Percentiles rank a stretch among this genome's conserved stretches.
Conservation (phyloP, 1,284 basidiomycete species). For the Irpex sp. region DNA sequence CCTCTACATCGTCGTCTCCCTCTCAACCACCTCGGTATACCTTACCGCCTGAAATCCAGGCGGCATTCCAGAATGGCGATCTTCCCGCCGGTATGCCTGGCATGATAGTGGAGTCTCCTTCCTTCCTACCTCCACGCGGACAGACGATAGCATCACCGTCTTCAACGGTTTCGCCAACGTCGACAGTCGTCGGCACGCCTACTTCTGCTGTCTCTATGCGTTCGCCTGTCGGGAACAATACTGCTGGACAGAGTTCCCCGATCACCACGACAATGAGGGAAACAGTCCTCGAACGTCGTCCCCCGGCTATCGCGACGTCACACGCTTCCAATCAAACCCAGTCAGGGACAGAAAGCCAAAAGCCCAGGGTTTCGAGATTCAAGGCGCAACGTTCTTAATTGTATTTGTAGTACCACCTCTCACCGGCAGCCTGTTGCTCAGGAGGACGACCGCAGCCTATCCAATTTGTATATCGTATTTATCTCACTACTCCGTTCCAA, state of each 20-base stretch:
- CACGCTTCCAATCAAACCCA: background rate
- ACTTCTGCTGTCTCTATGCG: slow-evolving; percentile 23
- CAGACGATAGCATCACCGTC: slow-evolving; percentile 2
- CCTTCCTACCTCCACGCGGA: slow-evolving; percentile 14
- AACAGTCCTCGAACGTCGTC: background rate
- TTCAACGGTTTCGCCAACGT: slow-evolving; percentile 16
- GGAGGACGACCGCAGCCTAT: too few relatives aligned
- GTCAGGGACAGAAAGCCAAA: background rate
- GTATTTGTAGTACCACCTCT: background rate
- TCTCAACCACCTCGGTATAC: background rate
- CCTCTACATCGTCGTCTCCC: slow-evolving; percentile 12
- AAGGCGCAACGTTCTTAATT: slow-evolving; percentile 9
- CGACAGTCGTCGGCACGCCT: slow-evolving; percentile 32
- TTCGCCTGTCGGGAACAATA: background rate
- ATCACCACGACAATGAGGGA: background rate
- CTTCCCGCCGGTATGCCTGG: slow-evolving; percentile 11
- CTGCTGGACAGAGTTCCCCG: background rate
- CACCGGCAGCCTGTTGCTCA: background rate
- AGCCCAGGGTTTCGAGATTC: slow-evolving; percentile 6
- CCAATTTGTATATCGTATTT: background rate
- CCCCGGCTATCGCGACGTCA: background rate
- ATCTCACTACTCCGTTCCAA: background rate
- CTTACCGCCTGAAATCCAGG: background rate
- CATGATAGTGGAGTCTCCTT: slow-evolving; percentile 25
- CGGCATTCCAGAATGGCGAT: background rate